Base-by-base conservation (phyloP, 768 basidiomycete species). In the Lepiota brunneoincarnata region DNA sequence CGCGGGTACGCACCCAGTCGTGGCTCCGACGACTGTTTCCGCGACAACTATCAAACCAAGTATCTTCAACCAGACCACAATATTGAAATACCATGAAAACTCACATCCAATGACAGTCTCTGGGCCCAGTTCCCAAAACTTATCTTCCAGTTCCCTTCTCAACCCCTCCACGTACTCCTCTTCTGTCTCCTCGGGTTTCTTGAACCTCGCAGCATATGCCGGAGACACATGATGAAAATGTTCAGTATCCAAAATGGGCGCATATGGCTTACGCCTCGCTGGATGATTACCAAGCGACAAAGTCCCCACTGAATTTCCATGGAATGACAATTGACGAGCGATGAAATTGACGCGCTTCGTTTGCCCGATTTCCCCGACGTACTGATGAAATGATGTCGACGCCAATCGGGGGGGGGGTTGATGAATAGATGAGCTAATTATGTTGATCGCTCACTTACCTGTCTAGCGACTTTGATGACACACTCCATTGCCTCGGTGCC, bases 401-500 rank as follows among this genome's bases (percentile, higher is more conserved):
- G 46, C 55, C 40, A 52, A 48, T 47, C 17, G 51, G 49, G 24
- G 39, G 14, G 26, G 21, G 23, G 28, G 15, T 17, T 18, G 14
- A 34, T 45, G n/a, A 31, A 57, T 50, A 3, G 26, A 34, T 18
- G 6, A 26, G 50, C 10, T 14, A 10, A 36, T 9, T 10, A 47
- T 6, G 39, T 31, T 7, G 7, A 49, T 17, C 18, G 60, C 70
- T 12, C 63, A 88, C 70, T 12, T 63, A 88, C 87, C 74, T 93
- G 91, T 61, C 86, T 80, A 26, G 85, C 82, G 2, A 91, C 77
- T 69, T 95, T 95, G 51, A 93, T 75, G n/a, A 83, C 86, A 54
- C 82, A 80, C 59, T 95, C 93, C 87, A 93, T 89, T 0, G 92
- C 91, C 68, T 95, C 93, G 2, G 91, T 87, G 44, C 91, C 91